Evolutionary conservation across 768 basidiomycete species (phyloP).

Genomic region (Butyriboletus loyo): DNA sequence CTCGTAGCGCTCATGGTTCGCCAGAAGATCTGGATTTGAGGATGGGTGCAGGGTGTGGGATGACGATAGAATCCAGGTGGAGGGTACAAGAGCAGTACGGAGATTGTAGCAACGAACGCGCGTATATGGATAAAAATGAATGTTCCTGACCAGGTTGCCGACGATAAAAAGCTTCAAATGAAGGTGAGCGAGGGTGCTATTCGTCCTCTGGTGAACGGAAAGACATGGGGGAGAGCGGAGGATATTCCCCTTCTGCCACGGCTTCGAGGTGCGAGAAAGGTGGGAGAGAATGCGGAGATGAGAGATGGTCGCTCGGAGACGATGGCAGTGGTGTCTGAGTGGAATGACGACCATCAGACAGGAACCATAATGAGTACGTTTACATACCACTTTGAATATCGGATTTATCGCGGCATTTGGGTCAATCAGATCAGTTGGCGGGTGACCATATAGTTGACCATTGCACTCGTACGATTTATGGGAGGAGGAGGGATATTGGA

Average conservation of each 20-base stretch:
- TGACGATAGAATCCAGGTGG: slow-evolving; percentile 26
- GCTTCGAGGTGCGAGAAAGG: slow-evolving; percentile 83
- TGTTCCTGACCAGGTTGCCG: slow-evolving; percentile 17
- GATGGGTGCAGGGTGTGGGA: slow-evolving; percentile 16
- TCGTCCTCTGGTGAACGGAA: slow-evolving; percentile 53
- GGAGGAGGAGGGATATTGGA: slow-evolving; percentile 38
- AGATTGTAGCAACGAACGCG: slow-evolving; percentile 31
- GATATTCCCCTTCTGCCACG: slow-evolving; percentile 73
- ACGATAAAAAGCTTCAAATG: slow-evolving; percentile 28
- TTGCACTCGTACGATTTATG: slow-evolving; percentile 49
- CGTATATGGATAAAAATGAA: slow-evolving; percentile 27
- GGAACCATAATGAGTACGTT: background rate
- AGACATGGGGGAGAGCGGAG: slow-evolving; percentile 74
- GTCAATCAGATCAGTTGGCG: slow-evolving; percentile 57
- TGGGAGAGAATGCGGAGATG: slow-evolving; percentile 54
- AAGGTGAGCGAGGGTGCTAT: slow-evolving; percentile 21
- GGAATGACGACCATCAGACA: slow-evolving; percentile 7
- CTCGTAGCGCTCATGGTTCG: slow-evolving; percentile 9
- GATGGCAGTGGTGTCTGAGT: slow-evolving; percentile 52
- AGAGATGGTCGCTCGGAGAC: slow-evolving; percentile 37
- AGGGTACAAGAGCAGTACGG: slow-evolving; percentile 22
- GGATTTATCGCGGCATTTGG: slow-evolving; percentile 76
- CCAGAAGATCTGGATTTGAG: slow-evolving; percentile 15
- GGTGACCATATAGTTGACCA: slow-evolving; percentile 50
- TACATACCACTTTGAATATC: slow-evolving; percentile 87